These are phyloP conservation scores for Kuraishia hungarica DNA, from an alignment of 805 yeast species.

Conservation along the genomic window DNA sequence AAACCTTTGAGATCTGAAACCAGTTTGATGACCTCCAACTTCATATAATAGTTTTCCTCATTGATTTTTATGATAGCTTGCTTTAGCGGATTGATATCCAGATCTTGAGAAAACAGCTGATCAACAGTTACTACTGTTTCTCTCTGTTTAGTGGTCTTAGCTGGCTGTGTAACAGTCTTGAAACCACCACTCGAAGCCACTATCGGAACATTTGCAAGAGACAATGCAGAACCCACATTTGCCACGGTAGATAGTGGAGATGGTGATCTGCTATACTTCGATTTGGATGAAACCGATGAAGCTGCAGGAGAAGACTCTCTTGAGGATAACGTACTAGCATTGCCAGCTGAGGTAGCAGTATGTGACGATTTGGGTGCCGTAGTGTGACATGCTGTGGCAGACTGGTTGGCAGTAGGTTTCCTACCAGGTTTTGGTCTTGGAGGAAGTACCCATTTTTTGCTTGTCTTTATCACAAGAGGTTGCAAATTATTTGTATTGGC, in stretches of 20 bases:
- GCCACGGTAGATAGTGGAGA: neutral
- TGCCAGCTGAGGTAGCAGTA: neutral
- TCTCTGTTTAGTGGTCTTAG: neutral
- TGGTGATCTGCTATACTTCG: neutral
- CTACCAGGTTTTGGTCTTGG: conserved; percentile 77
- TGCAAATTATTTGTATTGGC: neutral
- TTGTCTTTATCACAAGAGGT: conserved; percentile 37
- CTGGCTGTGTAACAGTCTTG: neutral
- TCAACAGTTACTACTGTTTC: neutral
- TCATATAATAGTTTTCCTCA: conserved; percentile 34
- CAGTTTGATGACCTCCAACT: conserved; percentile 33
- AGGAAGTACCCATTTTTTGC: conserved; percentile 78
- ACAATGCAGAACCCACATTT: neutral
- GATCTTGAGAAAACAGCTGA: neutral
- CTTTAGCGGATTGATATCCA: conserved; percentile 21
- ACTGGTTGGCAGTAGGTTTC: conserved; percentile 27
- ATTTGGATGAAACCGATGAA: neutral
- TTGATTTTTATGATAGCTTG: conserved; percentile 31
- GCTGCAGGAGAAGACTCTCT: neutral
- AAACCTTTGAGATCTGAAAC: conserved; percentile 33
- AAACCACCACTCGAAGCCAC: neutral
- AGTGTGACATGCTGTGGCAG: neutral
- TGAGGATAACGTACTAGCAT: neutral
- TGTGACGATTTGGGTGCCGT: neutral
- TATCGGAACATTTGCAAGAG: neutral